Evolutionary conservation across 2,329 filamentous ascomycete genomes (phyloP).

Genomic region (Zymoseptoria ardabiliae): DNA sequence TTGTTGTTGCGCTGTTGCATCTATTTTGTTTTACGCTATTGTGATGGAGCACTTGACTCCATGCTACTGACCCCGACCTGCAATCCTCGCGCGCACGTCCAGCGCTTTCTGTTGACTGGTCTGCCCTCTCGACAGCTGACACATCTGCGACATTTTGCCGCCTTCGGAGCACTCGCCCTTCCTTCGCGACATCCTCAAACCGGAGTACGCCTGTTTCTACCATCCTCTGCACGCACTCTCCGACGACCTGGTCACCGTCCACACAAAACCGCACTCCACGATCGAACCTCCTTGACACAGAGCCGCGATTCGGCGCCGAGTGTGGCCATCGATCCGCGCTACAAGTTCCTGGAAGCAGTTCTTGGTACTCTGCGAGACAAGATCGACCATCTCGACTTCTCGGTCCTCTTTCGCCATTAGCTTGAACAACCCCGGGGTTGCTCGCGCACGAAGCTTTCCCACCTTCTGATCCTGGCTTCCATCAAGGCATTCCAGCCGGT

Average conservation of each 20-base stretch:
- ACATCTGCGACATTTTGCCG: background rate
- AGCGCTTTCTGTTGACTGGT: slow-evolving; percentile 1
- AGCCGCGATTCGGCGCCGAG: slow-evolving; percentile 11
- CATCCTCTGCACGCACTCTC: slow-evolving; percentile 7
- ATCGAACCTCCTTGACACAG: slow-evolving; percentile 17
- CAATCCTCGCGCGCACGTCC: slow-evolving; percentile 8
- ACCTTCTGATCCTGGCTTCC: background rate
- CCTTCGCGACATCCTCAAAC: background rate
- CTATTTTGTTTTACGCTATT: background rate
- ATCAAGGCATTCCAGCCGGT: slow-evolving; percentile 10
- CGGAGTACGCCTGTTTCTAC: background rate
- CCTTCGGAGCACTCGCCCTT: background rate
- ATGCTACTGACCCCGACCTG: slow-evolving; percentile 3
- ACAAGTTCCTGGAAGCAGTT: slow-evolving; percentile 17
- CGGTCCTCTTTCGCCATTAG: slow-evolving; percentile 1
- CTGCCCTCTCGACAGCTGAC: slow-evolving; percentile 16
- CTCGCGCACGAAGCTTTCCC: background rate
- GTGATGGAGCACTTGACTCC: background rate
- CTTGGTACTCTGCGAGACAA: slow-evolving; percentile 16
- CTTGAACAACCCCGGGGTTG: background rate
- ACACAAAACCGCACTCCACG: slow-evolving; percentile 17
- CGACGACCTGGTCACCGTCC: slow-evolving; percentile 25
- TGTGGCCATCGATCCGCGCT: slow-evolving; percentile 20
- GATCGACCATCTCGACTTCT: slow-evolving; percentile 14
- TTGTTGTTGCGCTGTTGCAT: background rate